Percentiles rank a stretch among this genome's conserved stretches.
These are phyloP conservation scores for Trichoderma lentiforme DNA, from an alignment of 2,329 filamentous ascomycete genomes.

Conservation along the genomic window DNA sequence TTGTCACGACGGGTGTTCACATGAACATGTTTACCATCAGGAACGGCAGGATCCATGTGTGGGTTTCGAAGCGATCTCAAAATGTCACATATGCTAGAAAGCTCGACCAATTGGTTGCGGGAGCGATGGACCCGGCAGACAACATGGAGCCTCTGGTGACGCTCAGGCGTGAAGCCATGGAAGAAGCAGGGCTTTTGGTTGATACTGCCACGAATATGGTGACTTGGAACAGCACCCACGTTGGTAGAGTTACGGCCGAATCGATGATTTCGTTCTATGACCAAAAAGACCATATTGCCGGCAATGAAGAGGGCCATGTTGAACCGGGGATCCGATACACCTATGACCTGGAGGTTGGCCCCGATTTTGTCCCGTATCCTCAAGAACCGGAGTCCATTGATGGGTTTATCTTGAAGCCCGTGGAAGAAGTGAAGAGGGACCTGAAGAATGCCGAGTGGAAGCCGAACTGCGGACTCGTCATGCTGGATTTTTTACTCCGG, in stretches of 20 bases:
- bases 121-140: slow-evolving; percentile 33
- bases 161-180: slow-evolving; percentile 33
- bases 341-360: slow-evolving; percentile 34
- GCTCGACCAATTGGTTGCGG: slow-evolving; percentile 38
- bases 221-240: slow-evolving; percentile 15
- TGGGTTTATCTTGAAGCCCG: slow-evolving; percentile 27
- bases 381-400: slow-evolving; percentile 30
- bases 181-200: slow-evolving; percentile 33
- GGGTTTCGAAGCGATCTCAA: slow-evolving; percentile 33
- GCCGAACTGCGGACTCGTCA: slow-evolving; percentile 40
- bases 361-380: slow-evolving; percentile 24
- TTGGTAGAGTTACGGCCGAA: slow-evolving; percentile 27
- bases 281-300: slow-evolving; percentile 31
- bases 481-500: slow-evolving; percentile 37
- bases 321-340: slow-evolving; percentile 39
- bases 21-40: slow-evolving; percentile 36
- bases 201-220: slow-evolving; percentile 25
- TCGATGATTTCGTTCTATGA: slow-evolving; percentile 35
- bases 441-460: slow-evolving; percentile 33
- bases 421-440: slow-evolving; percentile 31
- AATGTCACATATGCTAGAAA: slow-evolving; percentile 34
- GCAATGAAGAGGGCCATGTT: slow-evolving; percentile 32
- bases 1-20: slow-evolving; percentile 37
- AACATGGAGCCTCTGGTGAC: slow-evolving; percentile 27
- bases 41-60: slow-evolving; percentile 29